Base-by-base conservation (phyloP, 2,329 filamentous ascomycete species). In the Ramularia endophylla region DNA sequence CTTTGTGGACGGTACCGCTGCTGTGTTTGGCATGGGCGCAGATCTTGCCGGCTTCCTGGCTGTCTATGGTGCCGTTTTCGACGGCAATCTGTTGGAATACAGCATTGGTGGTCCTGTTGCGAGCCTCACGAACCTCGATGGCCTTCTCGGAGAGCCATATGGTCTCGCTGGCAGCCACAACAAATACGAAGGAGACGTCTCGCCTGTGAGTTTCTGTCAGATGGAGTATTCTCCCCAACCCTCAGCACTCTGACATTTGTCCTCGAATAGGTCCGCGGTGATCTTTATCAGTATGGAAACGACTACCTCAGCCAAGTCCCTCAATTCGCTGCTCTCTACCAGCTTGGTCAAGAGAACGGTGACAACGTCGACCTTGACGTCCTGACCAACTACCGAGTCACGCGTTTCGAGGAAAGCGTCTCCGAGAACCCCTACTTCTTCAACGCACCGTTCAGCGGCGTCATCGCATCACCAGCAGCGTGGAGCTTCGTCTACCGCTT, bases 181-280 rank as follows among this genome's bases (percentile, higher is more conserved):
- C 41, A 54, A 62, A 41, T 65, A 63, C 44, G 62, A 65, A 51
- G 43, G 43, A 8, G 62, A 65, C 40, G 57, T 46, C 8, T 62
- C 58, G 5, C 60, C 61, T 2, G 57, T 54, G n/a, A n/a, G n/a
- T n/a, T n/a, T n/a, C n/a, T n/a, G n/a, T n/a, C n/a, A n/a, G n/a
- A n/a, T n/a, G n/a, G n/a, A n/a, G n/a, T n/a, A n/a, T n/a, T n/a
- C n/a, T n/a, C n/a, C n/a, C n/a, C n/a, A n/a, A n/a, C n/a, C n/a
- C n/a, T n/a, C n/a, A n/a, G n/a, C n/a, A n/a, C n/a, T n/a, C n/a
- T n/a, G n/a, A n/a, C n/a, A n/a, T n/a, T n/a, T n/a, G n/a, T n/a
- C n/a, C n/a, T n/a, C n/a, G n/a, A n/a, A n/a, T n/a, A n/a, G n/a
- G n/a, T n/a, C 5, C 48, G 62, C 13, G 56, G 53, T 36, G 60